Base-by-base conservation (phyloP, 1,139 yeast genomes). In the Debaryomyces udenii region DNA sequence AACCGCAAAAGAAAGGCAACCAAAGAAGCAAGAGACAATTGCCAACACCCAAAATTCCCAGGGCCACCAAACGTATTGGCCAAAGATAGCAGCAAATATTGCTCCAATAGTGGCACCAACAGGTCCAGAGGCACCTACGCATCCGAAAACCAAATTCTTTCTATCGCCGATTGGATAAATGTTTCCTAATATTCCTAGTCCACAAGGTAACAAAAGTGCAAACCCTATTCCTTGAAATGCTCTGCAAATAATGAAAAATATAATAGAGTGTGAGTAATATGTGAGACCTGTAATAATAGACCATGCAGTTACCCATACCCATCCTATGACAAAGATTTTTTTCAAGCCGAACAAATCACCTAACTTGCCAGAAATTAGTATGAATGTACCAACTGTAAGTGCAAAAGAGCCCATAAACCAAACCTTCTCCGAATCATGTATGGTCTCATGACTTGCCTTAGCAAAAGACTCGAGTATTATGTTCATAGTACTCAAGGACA, bases 381-480 rank as follows among this genome's bases (percentile, higher is more conserved):
- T 77, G 47, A 77, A 74, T 0, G 82, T 76, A 10, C 83, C 83
- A 10, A 79, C 71, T 0, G 80, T 76, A 38, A 78, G 56, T 0
- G 83, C 80, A 50, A 74, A 78, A 0, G 82, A 72, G 3, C 81
- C 81, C 77, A 77, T 70, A 39, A 77, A 71, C 84, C 84, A 79
- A 2, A 76, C 70, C 45, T 71, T 56, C 18, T 56, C 52, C 2
- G 68, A 50, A n/a, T 52, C 37, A 10, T 52, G 50, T 13, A 55
- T 47, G 2, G 38, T 34, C 3, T 38, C 39, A 9, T 50, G 45
- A 4, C 50, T 40, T 3, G 43, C 40, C 1, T 45, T 39, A 4
- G 52, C 49, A 42, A 70, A 67, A 3, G 68, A 59, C 13, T 61
- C 56, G 20, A 66, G 44, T 1, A 70, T 59, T 7, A 64, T 53